Percentiles rank a stretch among this genome's conserved stretches.
Conservation (phyloP, 441 rosid genomes). For the Raphanus hybrid region DNA sequence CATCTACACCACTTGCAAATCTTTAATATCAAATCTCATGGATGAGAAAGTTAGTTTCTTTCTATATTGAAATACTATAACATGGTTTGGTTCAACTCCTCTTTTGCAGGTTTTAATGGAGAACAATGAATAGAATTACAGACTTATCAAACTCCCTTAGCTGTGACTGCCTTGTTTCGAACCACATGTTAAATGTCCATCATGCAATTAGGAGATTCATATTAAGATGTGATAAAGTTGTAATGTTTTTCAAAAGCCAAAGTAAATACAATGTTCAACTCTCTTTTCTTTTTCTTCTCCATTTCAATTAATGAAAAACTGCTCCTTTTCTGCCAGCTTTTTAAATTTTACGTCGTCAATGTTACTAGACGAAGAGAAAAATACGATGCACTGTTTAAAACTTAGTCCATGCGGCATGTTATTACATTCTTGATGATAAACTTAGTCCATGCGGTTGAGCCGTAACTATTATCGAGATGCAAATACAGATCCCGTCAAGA, state of each 20-base stretch:
- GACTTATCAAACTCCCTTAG: not conserved
- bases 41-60: not conserved
- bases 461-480: not conserved
- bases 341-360: not conserved
- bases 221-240: conserved; percentile 14
- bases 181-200: conserved; percentile 16
- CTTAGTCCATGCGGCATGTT: not conserved
- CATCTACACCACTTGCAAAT: conserved; percentile 12
- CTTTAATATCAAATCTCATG: not conserved
- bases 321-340: not conserved
- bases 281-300: not conserved
- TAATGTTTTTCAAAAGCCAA: conserved; percentile 13
- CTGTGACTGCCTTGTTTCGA: conserved; percentile 3
- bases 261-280: conserved; percentile 28
- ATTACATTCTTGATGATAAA: not conserved
- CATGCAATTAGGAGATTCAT: conserved; percentile 25
- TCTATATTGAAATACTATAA: not conserved
- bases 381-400: not conserved
- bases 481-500: not conserved
- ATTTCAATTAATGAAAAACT: not conserved
- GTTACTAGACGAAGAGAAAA: not conserved
- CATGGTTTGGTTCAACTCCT: conserved; percentile 11
- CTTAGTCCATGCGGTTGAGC: no score
- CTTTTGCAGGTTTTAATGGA: conserved; percentile 26
- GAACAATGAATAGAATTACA: conserved; percentile 23